Conservation (phyloP, 2,329 filamentous ascomycete species). For the Lasiodiplodia citricola region DNA sequence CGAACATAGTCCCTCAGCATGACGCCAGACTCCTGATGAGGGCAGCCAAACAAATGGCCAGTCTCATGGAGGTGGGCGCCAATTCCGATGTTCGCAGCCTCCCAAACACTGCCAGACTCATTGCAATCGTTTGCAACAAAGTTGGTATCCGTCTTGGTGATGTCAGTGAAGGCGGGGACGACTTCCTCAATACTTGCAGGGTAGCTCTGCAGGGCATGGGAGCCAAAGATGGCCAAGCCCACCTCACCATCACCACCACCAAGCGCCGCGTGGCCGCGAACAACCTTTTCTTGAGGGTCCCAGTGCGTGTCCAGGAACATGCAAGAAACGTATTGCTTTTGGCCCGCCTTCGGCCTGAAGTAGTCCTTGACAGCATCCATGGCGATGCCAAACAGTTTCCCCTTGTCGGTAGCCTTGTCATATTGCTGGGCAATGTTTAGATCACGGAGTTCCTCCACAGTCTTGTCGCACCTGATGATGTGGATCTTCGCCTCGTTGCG, state of each 20-base stretch:
- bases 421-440: slow-evolving; percentile 81
- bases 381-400: slow-evolving; percentile 77
- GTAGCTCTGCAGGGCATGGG: slow-evolving; percentile 89
- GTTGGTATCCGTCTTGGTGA: slow-evolving; percentile 82
- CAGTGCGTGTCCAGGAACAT: slow-evolving; percentile 88
- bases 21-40: slow-evolving; percentile 86
- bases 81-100: slow-evolving; percentile 92
- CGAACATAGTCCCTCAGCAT: slow-evolving; percentile 90
- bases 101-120: slow-evolving; percentile 90
- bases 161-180: slow-evolving; percentile 85
- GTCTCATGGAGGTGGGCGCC: slow-evolving; percentile 91
- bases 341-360: slow-evolving; percentile 75
- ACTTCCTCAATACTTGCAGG: slow-evolving; percentile 89
- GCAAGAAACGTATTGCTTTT: slow-evolving; percentile 87
- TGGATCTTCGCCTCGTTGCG: slow-evolving; percentile 92
- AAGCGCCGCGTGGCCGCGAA: slow-evolving; percentile 83
- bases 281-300: slow-evolving; percentile 72
- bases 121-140: slow-evolving; percentile 84
- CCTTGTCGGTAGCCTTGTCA: slow-evolving; percentile 68
- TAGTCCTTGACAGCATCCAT: slow-evolving; percentile 77
- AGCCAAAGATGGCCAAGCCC: slow-evolving; percentile 88
- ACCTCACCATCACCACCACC: slow-evolving; percentile 76
- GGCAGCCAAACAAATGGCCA: slow-evolving; percentile 87
- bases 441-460: slow-evolving; percentile 80
- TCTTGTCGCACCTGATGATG: slow-evolving; percentile 80